Evolutionary conservation across 805 yeast genomes (phyloP), one percentile per base, ranked within the genome.

Genomic region (Kockiozyma suomiensis): DNA sequence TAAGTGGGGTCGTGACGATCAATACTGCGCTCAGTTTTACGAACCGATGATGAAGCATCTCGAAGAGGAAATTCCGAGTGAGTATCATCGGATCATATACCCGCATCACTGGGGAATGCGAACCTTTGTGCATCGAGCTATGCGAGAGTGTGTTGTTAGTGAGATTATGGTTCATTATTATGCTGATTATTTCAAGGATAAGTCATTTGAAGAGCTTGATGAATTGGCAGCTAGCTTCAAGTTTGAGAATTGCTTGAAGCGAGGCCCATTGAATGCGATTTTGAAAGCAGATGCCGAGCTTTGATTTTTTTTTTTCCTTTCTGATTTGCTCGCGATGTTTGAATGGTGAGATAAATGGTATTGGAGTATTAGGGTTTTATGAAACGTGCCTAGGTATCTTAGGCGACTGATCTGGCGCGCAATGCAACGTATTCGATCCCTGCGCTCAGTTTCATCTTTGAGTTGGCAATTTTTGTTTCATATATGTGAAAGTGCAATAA

Each of bases 181-280:
- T 62, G 82, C 83, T 12, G 80, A 78, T 33, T 73, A 74, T 33
- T 78, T 77, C 58, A 75, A 69, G 35, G 80, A 71, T 41, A 74
- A 79, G 64, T 64, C 73, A 3, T 76, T 75, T 54, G 81, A 79
- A 35, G 81, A 80, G 35, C 71, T 81, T 58, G 83, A 81, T 65
- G 82, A 78, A 62, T 71, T 81, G 68, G 83, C 83, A 32, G 81
- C 79, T n/a, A 72, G 75, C 54, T 81, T 79, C 74, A 79, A 79
- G 70, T 74, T 81, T 58, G 83, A 80, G 67, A 80, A 80, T 62
- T 70, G 76, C 42, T 63, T 67, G 25, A 73, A 76, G 69, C 73
- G 83, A 61, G 78, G 77, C 33, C 75, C 73, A 61, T 72, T 81
- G 68, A 80, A 79, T 54, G 19, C n/a, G 40, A 13, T 30, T 13